Conservation (phyloP, 129 eudicot genomes). For the Arctium minus region DNA sequence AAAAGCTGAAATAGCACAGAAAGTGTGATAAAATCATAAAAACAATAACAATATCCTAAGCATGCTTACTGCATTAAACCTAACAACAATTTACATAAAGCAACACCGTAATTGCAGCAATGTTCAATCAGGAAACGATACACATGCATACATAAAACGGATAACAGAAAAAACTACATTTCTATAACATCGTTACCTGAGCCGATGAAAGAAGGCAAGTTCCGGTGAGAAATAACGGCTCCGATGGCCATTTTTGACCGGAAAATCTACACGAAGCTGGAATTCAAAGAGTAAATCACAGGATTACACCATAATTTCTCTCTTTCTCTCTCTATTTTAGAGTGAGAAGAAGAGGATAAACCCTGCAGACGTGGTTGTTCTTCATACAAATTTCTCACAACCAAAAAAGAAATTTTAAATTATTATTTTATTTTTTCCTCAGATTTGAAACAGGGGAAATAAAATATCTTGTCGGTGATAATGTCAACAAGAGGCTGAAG, state of each 20-base stretch:
- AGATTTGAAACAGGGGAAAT: constrained; percentile 33
- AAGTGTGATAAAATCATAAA: not conserved
- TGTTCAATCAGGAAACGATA: not conserved
- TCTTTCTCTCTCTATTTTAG: constrained; percentile 31
- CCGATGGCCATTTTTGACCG: constrained; percentile 70
- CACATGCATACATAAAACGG: not conserved
- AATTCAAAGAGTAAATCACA: not conserved
- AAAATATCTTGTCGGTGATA: constrained; percentile 24
- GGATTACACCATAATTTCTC: constrained; percentile 25
- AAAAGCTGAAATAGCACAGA: not conserved
- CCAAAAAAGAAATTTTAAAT: not conserved
- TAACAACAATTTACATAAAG: not conserved
- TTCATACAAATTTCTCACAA: constrained; percentile 32
- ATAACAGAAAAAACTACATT: constrained; percentile 10
- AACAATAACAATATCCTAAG: not conserved
- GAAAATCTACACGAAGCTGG: constrained; percentile 15
- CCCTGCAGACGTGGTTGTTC: constrained; percentile 20
- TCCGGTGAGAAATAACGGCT: constrained; percentile 77
- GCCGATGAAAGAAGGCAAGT: constrained; percentile 57
- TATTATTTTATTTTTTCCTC: not conserved
- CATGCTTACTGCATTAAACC: not conserved
- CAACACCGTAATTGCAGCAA: not conserved
- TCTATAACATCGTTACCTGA: constrained; percentile 30
- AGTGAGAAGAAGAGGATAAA: constrained; percentile 43
- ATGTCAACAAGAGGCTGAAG: constrained; percentile 33